Conservation (phyloP, 257 asterid genomes). For the Capsicum rhomboideum region DNA sequence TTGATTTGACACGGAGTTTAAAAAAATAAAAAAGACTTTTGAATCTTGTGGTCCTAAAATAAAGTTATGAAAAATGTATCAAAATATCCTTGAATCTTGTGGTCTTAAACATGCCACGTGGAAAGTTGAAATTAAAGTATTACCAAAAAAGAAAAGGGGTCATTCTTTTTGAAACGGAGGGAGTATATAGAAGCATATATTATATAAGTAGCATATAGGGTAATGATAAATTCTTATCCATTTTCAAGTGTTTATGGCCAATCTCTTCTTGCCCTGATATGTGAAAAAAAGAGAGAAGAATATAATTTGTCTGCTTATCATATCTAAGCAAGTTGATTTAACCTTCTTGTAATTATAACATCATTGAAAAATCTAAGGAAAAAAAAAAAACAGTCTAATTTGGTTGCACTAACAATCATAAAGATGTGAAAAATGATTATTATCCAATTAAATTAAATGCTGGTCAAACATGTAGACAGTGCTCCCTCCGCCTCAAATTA, state of each 20-base stretch:
- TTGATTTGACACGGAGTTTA: no score
- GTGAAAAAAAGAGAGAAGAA: neutral
- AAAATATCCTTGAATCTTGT: no score
- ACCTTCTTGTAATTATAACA: neutral
- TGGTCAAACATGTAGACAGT: neutral
- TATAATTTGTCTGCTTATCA: neutral
- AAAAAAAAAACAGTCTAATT: neutral
- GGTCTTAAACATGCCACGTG: no score
- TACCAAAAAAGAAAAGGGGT: no score
- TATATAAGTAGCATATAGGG: neutral
- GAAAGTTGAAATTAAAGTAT: no score
- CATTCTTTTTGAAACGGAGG: no score
- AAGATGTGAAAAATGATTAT: neutral
- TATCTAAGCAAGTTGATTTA: neutral
- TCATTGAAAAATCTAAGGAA: neutral
- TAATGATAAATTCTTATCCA: neutral
- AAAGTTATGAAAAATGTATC: no score
- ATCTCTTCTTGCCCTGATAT: neutral
- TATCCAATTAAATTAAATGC: neutral
- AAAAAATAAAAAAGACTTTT: no score
- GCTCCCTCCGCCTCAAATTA: no score
- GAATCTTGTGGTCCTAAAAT: no score
- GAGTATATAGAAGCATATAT: no score
- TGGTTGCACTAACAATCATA: neutral
- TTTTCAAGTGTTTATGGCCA: neutral